A percentile compares a stretch with the other conserved stretches of the same genome.
phyloP scores from a whole-genome alignment of 768 basidiomycete genomes.

The Lyophyllum atratum region DNA sequence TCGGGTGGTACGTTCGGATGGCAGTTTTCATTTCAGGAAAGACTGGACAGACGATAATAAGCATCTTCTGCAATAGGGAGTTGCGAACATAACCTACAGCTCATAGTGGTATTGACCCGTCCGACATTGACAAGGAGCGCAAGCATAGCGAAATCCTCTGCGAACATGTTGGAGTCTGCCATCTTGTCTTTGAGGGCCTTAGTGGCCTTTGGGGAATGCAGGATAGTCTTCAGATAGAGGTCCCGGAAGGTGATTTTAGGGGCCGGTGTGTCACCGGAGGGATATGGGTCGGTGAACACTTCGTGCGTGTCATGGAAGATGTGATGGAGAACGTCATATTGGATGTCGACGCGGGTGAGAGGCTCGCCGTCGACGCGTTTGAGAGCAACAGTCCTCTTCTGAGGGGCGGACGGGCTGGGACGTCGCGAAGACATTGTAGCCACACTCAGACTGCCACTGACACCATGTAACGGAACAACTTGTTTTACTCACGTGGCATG shows the following conservation, averaged over 20 bases:
- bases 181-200: conserved; percentile 75
- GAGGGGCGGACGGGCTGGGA: conserved; percentile 35
- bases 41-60: conserved; percentile 39
- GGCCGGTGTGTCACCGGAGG: conserved; percentile 17
- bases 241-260: conserved; percentile 59
- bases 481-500: neutral
- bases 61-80: neutral
- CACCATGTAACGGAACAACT: conserved; percentile 1
- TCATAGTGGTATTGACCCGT: conserved; percentile 80
- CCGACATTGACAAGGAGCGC: conserved; percentile 78
- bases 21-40: conserved; percentile 82
- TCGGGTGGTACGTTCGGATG: conserved; percentile 76
- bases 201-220: conserved; percentile 66
- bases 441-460: neutral
- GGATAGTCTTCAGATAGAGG: conserved; percentile 52
- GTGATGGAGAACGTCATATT: conserved; percentile 76
- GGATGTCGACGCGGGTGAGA: conserved; percentile 65
- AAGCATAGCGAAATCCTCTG: conserved; percentile 74
- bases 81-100: conserved; percentile 52
- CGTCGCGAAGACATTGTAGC: conserved; percentile 34
- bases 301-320: conserved; percentile 71
- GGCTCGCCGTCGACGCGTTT: conserved; percentile 68
- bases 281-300: conserved; percentile 53
- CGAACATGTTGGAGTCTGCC: conserved; percentile 56
- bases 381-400: conserved; percentile 45